Base-by-base conservation (phyloP, 1,284 basidiomycete species). In the Boletus semigastroideus region DNA sequence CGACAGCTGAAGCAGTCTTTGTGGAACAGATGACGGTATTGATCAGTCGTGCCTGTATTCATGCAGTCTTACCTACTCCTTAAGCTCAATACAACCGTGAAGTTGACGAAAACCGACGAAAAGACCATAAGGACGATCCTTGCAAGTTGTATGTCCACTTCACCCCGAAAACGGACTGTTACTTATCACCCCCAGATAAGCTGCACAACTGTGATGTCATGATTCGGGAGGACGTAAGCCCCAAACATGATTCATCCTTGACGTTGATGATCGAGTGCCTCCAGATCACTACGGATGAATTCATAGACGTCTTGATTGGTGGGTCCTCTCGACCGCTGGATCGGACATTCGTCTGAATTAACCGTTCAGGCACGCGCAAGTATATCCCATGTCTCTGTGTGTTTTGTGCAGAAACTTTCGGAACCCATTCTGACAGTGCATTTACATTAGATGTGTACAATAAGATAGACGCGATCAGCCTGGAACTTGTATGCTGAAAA, bases 161-260 rank as follows among this genome's bases (percentile, higher is more conserved):
- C n/a, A 22, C 19, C 16, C 31, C 12, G 19, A 47, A 43, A 48
- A 7, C 8, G 20, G 31, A 37, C 27, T 42, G 25, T 54, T 42
- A 19, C 53, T 51, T 33, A 56, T 49, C 46, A 25, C 17, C 7
- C 25, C 12, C 59, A 88, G 86, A 88, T 69, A 87, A 90, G 70
- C 72, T 96, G 46, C 94, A 97, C 72, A 97, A 96, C 64, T 94
- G 92, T 66, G 95, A 97, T 71, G 86, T 97, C 22, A 95, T 97
- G 92, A 92, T 98, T 59, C 82, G 94, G 62, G 94, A 98, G 76
- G 94, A 98, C 72, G 92, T 95, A 61, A 63, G 86, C 70, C n/a
- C 48, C 45, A 40, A 42, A 46, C 39, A 54, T 49, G n/a, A 38
- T 30, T 37, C 16, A 5, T 8, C 7, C 28, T n/a, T 20, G 5